Conservation (phyloP, 345 rosid genomes). For the Eucalyptus curtisii region DNA sequence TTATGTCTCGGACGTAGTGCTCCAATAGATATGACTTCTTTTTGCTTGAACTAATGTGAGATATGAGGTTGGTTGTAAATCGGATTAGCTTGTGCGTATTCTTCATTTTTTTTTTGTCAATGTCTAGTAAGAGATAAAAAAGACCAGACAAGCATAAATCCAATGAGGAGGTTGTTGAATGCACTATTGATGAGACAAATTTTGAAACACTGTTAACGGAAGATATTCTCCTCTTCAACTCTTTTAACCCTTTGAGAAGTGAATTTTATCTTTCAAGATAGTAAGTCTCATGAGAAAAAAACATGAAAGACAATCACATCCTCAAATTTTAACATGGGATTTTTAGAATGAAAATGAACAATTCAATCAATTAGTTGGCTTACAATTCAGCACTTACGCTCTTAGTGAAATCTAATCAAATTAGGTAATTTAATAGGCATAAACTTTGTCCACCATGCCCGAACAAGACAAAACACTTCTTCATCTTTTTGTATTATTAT, state of each 20-base stretch:
- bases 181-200: not conserved
- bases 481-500: too few relatives aligned
- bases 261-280: not conserved
- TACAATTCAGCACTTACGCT: not conserved
- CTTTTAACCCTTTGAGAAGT: not conserved
- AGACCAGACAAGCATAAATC: too few relatives aligned
- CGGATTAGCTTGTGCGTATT: too few relatives aligned
- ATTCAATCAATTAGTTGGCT: too few relatives aligned
- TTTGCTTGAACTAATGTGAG: too few relatives aligned
- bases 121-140: not conserved
- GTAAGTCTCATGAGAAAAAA: not conserved
- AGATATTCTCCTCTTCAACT: not conserved
- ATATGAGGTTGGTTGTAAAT: too few relatives aligned
- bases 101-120: too few relatives aligned
- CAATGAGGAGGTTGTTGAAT: not conserved
- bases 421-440: not conserved
- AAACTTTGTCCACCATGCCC: too few relatives aligned
- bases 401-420: not conserved
- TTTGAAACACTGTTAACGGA: fast-evolving
- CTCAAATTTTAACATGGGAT: too few relatives aligned
- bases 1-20: too few relatives aligned
- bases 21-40: too few relatives aligned
- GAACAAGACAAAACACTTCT: fast-evolving
- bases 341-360: not conserved
- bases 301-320: too few relatives aligned